These are phyloP conservation scores for Tolypocladium cylindrosporum DNA, from an alignment of 2,329 filamentous ascomycete genomes.

Conservation along the genomic window DNA sequence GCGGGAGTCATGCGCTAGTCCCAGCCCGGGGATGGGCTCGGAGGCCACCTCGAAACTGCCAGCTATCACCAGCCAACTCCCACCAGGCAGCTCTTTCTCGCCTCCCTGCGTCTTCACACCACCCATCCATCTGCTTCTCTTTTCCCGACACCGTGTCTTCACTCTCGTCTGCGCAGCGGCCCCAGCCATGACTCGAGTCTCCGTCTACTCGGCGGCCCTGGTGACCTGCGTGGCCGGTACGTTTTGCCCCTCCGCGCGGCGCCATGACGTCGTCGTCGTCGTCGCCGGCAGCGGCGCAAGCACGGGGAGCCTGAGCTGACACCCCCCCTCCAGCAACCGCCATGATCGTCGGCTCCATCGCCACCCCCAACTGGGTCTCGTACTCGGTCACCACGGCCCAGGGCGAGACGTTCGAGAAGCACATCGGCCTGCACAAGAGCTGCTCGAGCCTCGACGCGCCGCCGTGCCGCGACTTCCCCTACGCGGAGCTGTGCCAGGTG, in stretches of 20 bases:
- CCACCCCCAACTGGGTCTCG: constrained; percentile 61
- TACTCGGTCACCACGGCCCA: constrained; percentile 44
- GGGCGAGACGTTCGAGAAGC: constrained; percentile 40
- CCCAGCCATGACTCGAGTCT: constrained; percentile 30
- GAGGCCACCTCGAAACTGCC: not conserved
- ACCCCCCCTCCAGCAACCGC: constrained; percentile 44
- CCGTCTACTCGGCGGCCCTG: constrained; percentile 31
- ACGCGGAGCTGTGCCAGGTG: constrained; percentile 21
- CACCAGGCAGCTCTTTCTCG: not conserved
- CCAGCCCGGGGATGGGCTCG: not conserved
- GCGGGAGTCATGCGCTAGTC: not conserved
- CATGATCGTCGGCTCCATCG: constrained; percentile 61
- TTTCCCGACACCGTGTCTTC: not conserved
- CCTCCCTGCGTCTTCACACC: not conserved
- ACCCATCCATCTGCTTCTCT: not conserved
- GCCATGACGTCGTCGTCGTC: constrained; percentile 15
- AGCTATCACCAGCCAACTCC: not conserved
- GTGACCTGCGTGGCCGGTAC: constrained; percentile 33
- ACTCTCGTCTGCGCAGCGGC: not conserved
- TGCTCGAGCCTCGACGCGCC: constrained; percentile 61
- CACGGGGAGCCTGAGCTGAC: constrained; percentile 18
- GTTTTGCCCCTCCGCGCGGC: constrained; percentile 12
- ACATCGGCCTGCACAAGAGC: constrained; percentile 69
- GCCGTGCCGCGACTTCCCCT: constrained; percentile 40
- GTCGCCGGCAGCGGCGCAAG: not conserved